These are phyloP conservation scores for Tagetes patula DNA, from an alignment of 129 eudicot genomes.

Conservation along the genomic window DNA sequence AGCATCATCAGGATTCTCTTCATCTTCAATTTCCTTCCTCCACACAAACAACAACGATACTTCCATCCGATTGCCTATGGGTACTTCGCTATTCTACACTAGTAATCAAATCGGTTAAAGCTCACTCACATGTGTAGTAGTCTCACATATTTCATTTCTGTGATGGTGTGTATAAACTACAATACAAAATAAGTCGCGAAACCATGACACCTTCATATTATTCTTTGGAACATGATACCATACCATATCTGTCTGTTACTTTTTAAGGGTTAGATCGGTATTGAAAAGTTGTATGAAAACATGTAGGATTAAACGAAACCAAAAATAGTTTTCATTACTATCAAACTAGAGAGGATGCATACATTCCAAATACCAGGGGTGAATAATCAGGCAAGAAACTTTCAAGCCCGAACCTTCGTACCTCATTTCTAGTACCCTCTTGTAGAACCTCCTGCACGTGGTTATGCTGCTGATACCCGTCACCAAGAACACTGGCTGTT, in stretches of 20 bases:
- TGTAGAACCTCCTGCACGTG: conserved; percentile 31
- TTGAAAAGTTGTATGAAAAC: background rate
- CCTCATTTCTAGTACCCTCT: conserved; percentile 37
- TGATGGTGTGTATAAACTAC: conserved; percentile 24
- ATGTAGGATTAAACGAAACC: too few species aligned
- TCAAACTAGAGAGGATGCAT: conserved; percentile 2
- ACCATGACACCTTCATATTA: background rate
- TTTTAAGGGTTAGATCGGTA: background rate
- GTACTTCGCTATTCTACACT: conserved; percentile 23
- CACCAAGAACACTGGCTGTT: conserved; percentile 40
- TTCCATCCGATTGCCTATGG: conserved; percentile 8
- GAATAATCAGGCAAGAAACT: conserved; percentile 40
- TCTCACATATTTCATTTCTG: conserved; percentile 19
- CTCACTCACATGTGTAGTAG: conserved; percentile 7
- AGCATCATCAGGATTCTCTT: conserved; percentile 99
- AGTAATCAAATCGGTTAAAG: conserved; percentile 25
- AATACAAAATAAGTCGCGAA: conserved; percentile 10
- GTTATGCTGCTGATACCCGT: conserved; percentile 29
- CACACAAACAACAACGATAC: conserved; percentile 15
- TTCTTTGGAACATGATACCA: conserved; percentile 4
- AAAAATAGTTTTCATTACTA: conserved; percentile 4
- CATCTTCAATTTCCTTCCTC: conserved; percentile 22
- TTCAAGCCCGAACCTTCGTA: conserved; percentile 40
- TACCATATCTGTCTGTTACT: background rate
- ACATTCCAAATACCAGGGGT: conserved; percentile 64